Evolutionary conservation across 768 basidiomycete species (phyloP).

Genomic region (Nevesoporus exiguus): DNA sequence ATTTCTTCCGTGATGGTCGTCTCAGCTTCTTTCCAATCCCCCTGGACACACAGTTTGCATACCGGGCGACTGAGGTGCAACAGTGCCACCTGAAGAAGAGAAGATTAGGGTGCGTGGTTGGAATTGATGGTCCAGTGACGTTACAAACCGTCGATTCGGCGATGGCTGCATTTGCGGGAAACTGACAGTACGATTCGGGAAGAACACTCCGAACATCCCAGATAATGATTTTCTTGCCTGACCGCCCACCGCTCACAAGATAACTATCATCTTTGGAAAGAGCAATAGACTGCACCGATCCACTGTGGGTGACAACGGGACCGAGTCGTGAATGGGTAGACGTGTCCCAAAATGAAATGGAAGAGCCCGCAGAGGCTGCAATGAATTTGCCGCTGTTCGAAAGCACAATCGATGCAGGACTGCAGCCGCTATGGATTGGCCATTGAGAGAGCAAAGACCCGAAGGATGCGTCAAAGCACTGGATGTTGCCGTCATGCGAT

Average conservation of each 20-base stretch:
- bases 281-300: slow-evolving; percentile 11
- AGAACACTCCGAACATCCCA: slow-evolving; percentile 6
- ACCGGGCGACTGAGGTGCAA: slow-evolving; percentile 1
- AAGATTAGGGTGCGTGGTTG: background rate
- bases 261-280: slow-evolving; percentile 6
- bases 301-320: slow-evolving; percentile 2
- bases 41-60: slow-evolving; percentile 7
- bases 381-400: slow-evolving; percentile 12
- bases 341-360: slow-evolving; percentile 15
- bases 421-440: slow-evolving; percentile 2
- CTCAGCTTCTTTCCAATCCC: slow-evolving; percentile 7
- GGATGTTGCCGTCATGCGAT: slow-evolving; percentile 10
- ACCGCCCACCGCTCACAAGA: slow-evolving; percentile 12
- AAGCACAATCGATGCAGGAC: slow-evolving; percentile 10
- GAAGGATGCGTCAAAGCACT: slow-evolving; percentile 10
- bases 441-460: slow-evolving; percentile 12
- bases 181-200: slow-evolving; percentile 4
- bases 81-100: slow-evolving; percentile 1
- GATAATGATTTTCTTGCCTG: slow-evolving; percentile 5
- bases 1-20: slow-evolving; percentile 9
- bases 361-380: slow-evolving; percentile 5
- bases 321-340: slow-evolving; percentile 9
- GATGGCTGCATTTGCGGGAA: background rate
- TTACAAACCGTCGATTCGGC: background rate
- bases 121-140: too few relatives aligned